Conservation (phyloP, 2,329 filamentous ascomycete species). For the Cladosporium colombiae region DNA sequence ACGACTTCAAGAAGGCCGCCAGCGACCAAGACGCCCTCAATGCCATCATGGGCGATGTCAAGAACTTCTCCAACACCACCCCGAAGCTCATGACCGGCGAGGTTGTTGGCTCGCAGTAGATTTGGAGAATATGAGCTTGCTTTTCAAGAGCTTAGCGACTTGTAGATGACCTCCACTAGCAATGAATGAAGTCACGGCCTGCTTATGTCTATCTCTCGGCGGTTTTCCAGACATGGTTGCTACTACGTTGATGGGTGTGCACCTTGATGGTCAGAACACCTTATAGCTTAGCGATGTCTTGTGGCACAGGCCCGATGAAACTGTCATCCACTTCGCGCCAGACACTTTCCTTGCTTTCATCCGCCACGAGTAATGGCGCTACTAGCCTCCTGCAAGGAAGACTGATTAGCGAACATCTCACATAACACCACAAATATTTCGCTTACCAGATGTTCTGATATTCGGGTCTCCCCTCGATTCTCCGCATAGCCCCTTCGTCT, state of each 20-base stretch:
- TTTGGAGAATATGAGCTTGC: not conserved
- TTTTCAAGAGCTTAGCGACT: not conserved
- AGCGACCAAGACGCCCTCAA: conserved; percentile 26
- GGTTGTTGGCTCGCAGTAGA: conserved; percentile 28
- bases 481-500: conserved; percentile 24
- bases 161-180: not conserved
- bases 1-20: conserved; percentile 32
- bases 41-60: conserved; percentile 36
- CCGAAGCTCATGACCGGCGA: conserved; percentile 36
- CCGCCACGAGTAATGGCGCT: not conserved
- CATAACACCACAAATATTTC: not conserved
- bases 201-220: not conserved
- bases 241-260: not conserved
- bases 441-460: conserved; percentile 30
- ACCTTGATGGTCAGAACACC: not conserved
- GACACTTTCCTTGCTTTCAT: conserved; percentile 25
- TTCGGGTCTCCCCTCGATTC: conserved; percentile 27
- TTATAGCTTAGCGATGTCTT: not conserved
- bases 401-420: not conserved
- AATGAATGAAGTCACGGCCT: not conserved
- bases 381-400: not conserved
- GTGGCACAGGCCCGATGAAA: conserved; percentile 27
- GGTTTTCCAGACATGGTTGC: not conserved
- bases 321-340: conserved; percentile 36
- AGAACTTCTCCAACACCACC: conserved; percentile 40